Conservation (phyloP, 2,329 filamentous ascomycete species). For the Fusarium euwallaceae region DNA sequence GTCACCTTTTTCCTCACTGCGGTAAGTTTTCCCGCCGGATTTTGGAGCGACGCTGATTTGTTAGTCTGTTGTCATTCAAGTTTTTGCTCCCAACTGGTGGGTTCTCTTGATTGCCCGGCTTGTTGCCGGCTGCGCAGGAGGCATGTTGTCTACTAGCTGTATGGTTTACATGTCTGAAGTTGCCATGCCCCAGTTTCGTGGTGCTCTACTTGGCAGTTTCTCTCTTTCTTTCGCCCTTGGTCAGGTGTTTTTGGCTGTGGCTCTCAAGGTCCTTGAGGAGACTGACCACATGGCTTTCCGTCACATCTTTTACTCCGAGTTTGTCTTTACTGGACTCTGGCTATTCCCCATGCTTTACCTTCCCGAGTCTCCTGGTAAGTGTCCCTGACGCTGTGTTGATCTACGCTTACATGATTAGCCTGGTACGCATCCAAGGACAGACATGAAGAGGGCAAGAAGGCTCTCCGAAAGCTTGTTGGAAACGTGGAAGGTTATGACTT, state of each 20-base stretch:
- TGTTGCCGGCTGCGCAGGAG: conserved; percentile 16
- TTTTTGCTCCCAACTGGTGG: conserved; percentile 20
- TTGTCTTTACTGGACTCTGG: conserved; percentile 26
- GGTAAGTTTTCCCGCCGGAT: neutral
- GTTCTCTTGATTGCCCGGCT: conserved; percentile 24
- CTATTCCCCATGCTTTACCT: conserved; percentile 20
- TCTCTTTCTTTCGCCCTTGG: conserved; percentile 23
- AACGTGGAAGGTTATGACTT: conserved; percentile 26
- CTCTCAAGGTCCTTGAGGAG: conserved; percentile 14
- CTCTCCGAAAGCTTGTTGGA: conserved; percentile 15
- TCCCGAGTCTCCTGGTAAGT: conserved; percentile 21
- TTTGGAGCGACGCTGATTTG: neutral
- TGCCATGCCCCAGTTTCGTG: conserved; percentile 22
- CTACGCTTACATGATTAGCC: neutral
- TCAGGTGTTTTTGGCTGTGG: conserved; percentile 19
- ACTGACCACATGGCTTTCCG: conserved; percentile 14
- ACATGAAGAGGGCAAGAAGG: conserved; percentile 33
- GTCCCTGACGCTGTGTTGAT: no score
- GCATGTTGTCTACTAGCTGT: conserved; percentile 26
- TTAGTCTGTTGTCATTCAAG: conserved; percentile 18
- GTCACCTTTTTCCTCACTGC: conserved; percentile 21
- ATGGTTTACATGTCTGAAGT: conserved; percentile 35
- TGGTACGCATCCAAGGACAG: conserved; percentile 20
- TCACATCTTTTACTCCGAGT: conserved; percentile 24
- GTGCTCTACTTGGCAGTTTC: conserved; percentile 16